A percentile compares a stretch with the other conserved stretches of the same genome.
phyloP scores from a whole-genome alignment of 208 protist genomes.

The Giardia muris region DNA sequence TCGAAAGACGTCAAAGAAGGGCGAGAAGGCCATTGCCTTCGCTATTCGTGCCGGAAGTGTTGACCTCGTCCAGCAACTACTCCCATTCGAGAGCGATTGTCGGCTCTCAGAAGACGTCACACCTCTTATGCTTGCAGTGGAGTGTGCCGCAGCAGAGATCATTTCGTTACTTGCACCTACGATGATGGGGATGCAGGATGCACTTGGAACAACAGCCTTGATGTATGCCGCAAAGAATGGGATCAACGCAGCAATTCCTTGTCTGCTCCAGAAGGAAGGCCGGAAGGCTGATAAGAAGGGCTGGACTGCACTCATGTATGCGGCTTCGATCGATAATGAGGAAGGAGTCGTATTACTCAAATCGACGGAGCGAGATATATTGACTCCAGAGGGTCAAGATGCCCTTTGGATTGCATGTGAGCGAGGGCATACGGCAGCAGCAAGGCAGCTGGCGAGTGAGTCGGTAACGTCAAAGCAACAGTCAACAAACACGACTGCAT shows the following conservation, averaged over 20 bases:
- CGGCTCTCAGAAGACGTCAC: neutral
- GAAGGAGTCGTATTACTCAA: neutral
- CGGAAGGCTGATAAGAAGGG: neutral
- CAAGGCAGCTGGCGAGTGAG: neutral
- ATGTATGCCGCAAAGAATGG: neutral
- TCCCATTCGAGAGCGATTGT: neutral
- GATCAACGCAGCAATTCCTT: neutral
- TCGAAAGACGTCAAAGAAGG: neutral
- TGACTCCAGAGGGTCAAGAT: neutral
- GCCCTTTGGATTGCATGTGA: neutral
- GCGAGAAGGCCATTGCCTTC: neutral
- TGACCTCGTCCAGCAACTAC: neutral
- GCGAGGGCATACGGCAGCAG: neutral
- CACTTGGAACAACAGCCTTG: neutral
- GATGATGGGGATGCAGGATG: neutral
- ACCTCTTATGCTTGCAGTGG: neutral
- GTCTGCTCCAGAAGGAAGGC: neutral
- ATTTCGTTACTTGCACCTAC: neutral
- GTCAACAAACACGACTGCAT: neutral
- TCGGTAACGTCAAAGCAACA: neutral
- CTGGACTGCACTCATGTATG: neutral
- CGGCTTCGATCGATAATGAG: neutral
- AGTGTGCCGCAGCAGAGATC: neutral
- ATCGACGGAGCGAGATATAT: neutral
- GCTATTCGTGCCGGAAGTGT: neutral